These are phyloP conservation scores for Acacia acuminata DNA, from an alignment of 306 rosid species.

Conservation along the genomic window DNA sequence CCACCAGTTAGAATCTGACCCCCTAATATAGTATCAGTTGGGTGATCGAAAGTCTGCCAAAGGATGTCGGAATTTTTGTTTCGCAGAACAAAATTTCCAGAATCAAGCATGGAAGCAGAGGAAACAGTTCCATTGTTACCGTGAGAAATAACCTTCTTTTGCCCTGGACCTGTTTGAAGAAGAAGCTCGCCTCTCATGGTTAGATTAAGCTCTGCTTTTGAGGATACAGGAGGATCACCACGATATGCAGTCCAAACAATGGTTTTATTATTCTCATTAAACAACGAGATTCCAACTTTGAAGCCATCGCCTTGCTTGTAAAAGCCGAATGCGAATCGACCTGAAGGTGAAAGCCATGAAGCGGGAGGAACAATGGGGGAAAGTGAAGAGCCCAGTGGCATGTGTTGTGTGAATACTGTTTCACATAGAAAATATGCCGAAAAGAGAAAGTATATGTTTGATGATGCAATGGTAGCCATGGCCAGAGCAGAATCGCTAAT, in stretches of 20 bases:
- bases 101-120: constrained; percentile 43
- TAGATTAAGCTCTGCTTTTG: constrained; percentile 28
- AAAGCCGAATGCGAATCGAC: constrained; percentile 41
- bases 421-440: not conserved
- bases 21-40: constrained; percentile 26
- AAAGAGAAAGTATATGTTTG: not conserved
- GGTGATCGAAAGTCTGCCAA: not conserved
- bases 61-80: not conserved
- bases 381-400: constrained; percentile 13
- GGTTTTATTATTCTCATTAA: not conserved
- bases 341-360: constrained; percentile 26
- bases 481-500: not conserved
- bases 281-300: not conserved
- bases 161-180: not conserved
- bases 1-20: constrained; percentile 22
- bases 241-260: constrained; percentile 42
- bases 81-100: constrained; percentile 34
- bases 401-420: not conserved
- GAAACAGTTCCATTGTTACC: constrained; percentile 17
- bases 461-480: constrained; percentile 14
- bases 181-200: constrained; percentile 26
- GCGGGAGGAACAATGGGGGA: not conserved
- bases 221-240: constrained; percentile 26
- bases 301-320: constrained; percentile 1
- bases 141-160: constrained; percentile 6